Evolutionary conservation across 306 rosid species (phyloP).

Genomic region (Phaseolus lunatus): DNA sequence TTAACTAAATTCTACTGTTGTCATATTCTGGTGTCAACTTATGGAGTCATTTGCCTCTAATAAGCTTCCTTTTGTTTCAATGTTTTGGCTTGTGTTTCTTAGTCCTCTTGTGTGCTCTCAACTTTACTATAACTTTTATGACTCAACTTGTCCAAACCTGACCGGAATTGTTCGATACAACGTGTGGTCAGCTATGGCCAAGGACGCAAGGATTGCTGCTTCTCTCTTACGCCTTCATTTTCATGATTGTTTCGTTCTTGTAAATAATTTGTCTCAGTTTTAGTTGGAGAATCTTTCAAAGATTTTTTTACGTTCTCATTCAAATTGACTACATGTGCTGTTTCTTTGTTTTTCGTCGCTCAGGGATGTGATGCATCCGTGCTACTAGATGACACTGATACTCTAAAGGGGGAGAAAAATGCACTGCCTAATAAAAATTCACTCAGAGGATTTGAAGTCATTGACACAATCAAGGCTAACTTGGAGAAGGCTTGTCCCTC

Average conservation of each 20-base stretch:
- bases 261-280: conserved; percentile 42
- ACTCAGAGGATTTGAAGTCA: conserved; percentile 82
- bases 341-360: conserved; percentile 9
- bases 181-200: conserved; percentile 69
- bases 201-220: conserved; percentile 87
- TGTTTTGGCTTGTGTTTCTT: conserved; percentile 59
- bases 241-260: conserved; percentile 88
- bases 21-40: background rate
- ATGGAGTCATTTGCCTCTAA: conserved; percentile 49
- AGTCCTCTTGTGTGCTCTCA: conserved; percentile 63
- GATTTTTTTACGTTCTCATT: background rate
- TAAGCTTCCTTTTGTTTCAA: conserved; percentile 44
- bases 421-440: conserved; percentile 72
- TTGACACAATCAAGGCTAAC: conserved; percentile 73
- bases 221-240: conserved; percentile 96
- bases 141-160: conserved; percentile 69
- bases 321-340: conserved; percentile 11
- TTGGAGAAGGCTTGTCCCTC: conserved; percentile 84
- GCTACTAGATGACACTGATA: conserved; percentile 75
- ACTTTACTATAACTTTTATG: conserved; percentile 76
- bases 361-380: conserved; percentile 92
- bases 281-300: background rate
- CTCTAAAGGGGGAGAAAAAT: conserved; percentile 82
- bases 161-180: conserved; percentile 59
- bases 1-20: conserved; percentile 15